Conservation (phyloP, 345 rosid genomes). For the Lepidium aucheri region DNA sequence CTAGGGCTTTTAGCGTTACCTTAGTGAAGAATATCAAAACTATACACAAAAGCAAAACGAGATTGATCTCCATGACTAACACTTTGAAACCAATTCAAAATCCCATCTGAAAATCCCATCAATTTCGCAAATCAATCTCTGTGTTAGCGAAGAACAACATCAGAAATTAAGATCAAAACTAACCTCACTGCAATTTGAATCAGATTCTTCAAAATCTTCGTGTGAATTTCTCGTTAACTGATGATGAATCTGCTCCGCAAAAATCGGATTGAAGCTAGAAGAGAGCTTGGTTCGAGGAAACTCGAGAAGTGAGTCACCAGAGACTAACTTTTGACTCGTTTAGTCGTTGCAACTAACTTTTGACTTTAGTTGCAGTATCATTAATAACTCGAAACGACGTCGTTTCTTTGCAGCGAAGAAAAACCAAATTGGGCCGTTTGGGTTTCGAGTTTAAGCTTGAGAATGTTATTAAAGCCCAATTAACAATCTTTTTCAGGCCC, state of each 20-base stretch:
- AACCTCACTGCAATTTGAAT: neutral
- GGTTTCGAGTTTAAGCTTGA: neutral
- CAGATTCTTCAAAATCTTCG: neutral
- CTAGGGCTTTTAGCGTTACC: conserved; percentile 28
- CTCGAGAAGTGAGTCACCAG: neutral
- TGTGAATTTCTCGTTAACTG: neutral
- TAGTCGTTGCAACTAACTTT: neutral
- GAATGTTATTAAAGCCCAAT: too few relatives aligned
- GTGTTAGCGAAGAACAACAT: neutral
- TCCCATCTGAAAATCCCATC: conserved; percentile 14
- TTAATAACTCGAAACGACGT: neutral
- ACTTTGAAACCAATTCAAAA: conserved; percentile 16
- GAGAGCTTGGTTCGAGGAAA: neutral
- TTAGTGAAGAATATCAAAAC: conserved; percentile 29
- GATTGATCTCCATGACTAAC: conserved; percentile 33
- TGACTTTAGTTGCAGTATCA: neutral
- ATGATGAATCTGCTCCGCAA: neutral
- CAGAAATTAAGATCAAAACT: neutral
- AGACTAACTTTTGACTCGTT: neutral
- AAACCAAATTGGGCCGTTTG: neutral
- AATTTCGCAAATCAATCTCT: neutral
- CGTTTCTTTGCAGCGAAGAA: neutral
- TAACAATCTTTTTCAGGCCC: too few relatives aligned
- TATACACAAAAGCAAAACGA: conserved; percentile 26
- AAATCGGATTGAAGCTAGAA: neutral